Evolutionary conservation across 2,329 filamentous ascomycete genomes (phyloP), one percentile per base, ranked within the genome.

Genomic region (Chalaropsis thielavioides): DNA sequence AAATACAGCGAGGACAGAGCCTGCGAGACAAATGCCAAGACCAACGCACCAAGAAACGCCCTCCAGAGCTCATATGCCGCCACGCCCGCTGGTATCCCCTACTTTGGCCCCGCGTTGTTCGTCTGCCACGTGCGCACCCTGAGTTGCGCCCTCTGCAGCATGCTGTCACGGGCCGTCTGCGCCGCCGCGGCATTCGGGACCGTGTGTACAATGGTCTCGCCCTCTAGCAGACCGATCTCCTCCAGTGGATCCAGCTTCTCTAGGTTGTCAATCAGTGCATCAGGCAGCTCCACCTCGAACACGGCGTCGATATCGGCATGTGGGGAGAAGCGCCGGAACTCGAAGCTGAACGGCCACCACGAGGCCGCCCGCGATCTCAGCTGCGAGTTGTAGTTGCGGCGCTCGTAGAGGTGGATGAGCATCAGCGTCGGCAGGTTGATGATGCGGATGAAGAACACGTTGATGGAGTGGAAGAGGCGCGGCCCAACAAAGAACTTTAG

Each of bases 401-500:
- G 79, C 73, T 89, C 86, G 70, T 84, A 80, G 38, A 83, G 74
- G 5, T 79, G 78, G 60, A 89, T 83, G 17, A 82, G 70, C 0
- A 89, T 73, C 1, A 90, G 76, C 1, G 86, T 75, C 0, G 86
- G 85, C 2, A 81, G 78, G 71, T 90, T 89, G 67, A 88, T 76
- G 0, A 79, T 73, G 6, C 85, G 80, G 7, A 88, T 82, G 2
- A 81, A 76, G 62, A 81, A 81, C 64, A 89, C 85, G 71, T 90
- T 88, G 72, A 88, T 79, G 69, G 85, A 84, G 75, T 90, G 87
- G 69, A 89, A 89, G 76, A 82, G 82, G 19, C 83, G 79, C 1
- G 83, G 80, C 0, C 82, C 79, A 10, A 87, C 74, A 19, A 84
- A 69, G 69, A 85, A 80, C 69, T 87, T 88, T 31, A 89, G 74